Percentiles rank a stretch among this genome's conserved stretches.
phyloP scores from a whole-genome alignment of 2,329 filamentous ascomycete genomes.

The Coniochaeta ligniaria region DNA sequence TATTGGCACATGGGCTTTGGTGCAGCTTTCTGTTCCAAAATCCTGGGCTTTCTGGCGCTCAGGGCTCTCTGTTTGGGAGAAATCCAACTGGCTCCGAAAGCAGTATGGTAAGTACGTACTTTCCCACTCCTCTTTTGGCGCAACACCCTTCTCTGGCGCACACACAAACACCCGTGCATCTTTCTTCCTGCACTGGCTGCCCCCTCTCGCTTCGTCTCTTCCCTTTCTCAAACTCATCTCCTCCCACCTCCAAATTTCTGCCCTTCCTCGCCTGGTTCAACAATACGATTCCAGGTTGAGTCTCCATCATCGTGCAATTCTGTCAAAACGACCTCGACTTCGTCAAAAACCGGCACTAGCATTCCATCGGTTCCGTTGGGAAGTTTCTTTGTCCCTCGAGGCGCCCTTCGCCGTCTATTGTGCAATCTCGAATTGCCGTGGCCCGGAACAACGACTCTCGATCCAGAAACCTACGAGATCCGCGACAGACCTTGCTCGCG shows the following conservation, averaged over 20 bases:
- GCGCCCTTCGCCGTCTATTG: slow-evolving; percentile 18
- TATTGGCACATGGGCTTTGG: not conserved
- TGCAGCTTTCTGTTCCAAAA: not conserved
- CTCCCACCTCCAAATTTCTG: slow-evolving; percentile 12
- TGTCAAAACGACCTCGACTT: not conserved
- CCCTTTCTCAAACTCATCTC: slow-evolving; percentile 15
- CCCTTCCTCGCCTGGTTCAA: slow-evolving; percentile 13
- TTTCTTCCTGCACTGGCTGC: slow-evolving; percentile 7
- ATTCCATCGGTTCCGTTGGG: slow-evolving; percentile 14
- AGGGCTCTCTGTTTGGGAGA: not conserved
- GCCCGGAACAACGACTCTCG: not conserved
- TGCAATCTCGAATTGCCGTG: slow-evolving; percentile 12
- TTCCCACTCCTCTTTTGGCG: slow-evolving; percentile 2
- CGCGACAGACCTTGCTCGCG: not conserved
- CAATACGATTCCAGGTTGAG: not conserved
- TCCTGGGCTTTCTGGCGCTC: not conserved
- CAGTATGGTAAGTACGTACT: not conserved
- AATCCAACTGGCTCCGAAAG: not conserved
- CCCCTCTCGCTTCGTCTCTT: slow-evolving; percentile 14
- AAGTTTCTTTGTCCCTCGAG: slow-evolving; percentile 20
- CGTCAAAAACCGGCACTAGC: not conserved
- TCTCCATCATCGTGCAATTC: slow-evolving; percentile 2
- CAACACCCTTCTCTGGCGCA: slow-evolving; percentile 1
- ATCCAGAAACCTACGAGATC: not conserved
- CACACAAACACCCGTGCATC: not conserved